These are phyloP conservation scores for Pseudocercospora macadamiae DNA, from an alignment of 2,329 filamentous ascomycete species.

Conservation along the genomic window DNA sequence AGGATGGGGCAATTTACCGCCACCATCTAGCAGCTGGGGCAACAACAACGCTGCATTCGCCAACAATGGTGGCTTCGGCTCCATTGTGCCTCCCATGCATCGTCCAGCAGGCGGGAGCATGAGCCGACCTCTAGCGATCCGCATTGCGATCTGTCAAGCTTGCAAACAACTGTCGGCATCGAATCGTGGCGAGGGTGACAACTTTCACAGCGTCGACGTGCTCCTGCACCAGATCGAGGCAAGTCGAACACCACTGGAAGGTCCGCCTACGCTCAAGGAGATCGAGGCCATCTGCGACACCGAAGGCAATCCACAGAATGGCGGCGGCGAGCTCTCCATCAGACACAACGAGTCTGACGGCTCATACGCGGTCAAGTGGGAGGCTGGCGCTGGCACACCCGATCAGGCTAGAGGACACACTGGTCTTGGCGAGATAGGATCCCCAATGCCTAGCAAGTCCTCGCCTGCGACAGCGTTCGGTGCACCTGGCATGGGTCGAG, in stretches of 20 bases:
- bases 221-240: constrained; percentile 66
- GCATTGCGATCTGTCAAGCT: constrained; percentile 74
- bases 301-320: constrained; percentile 82
- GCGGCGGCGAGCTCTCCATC: constrained; percentile 83
- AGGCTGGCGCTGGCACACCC: constrained; percentile 35
- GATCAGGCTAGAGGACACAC: constrained; percentile 29
- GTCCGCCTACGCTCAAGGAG: constrained; percentile 64
- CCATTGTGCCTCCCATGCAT: constrained; percentile 46
- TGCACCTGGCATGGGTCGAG: constrained; percentile 29
- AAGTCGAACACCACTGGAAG: constrained; percentile 64
- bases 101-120: constrained; percentile 30
- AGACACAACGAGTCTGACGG: constrained; percentile 49
- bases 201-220: constrained; percentile 70
- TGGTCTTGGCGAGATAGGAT: constrained; percentile 52
- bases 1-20: constrained; percentile 45
- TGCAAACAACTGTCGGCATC: constrained; percentile 65
- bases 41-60: constrained; percentile 53
- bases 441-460: constrained; percentile 49
- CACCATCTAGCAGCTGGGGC: constrained; percentile 33
- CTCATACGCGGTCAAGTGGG: constrained; percentile 48
- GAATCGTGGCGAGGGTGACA: constrained; percentile 51
- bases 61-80: constrained; percentile 42
- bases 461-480: constrained; percentile 40
- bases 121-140: constrained; percentile 66
- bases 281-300: constrained; percentile 87